Conservation (phyloP, 148 eudicot genomes). For the Vaccinium macrocarpon region DNA sequence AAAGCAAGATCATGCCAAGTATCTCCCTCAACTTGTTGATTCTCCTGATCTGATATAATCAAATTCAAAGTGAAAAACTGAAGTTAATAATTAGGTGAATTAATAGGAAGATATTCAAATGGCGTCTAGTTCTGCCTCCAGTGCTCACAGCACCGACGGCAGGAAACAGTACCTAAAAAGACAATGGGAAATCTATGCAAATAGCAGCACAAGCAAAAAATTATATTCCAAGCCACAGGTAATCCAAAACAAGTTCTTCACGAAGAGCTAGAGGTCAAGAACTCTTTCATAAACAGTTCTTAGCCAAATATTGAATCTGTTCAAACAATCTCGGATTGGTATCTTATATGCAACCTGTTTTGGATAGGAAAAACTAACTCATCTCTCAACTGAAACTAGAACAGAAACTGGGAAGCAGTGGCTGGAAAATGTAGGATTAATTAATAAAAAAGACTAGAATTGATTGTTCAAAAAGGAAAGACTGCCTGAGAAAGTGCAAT, state of each 20-base stretch:
- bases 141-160: background rate
- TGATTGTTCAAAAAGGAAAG: background rate
- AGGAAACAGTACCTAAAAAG: background rate
- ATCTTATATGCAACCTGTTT: background rate
- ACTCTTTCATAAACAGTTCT: background rate
- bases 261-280: background rate
- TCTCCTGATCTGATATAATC: constrained; percentile 48
- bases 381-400: background rate
- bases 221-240: background rate
- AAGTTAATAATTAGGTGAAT: background rate
- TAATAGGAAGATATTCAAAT: background rate
- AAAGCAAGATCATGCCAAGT: constrained; percentile 74
- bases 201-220: constrained; percentile 5
- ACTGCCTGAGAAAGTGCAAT: background rate
- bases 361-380: background rate
- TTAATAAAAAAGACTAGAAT: background rate
- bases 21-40: constrained; percentile 51
- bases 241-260: background rate
- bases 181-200: background rate
- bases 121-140: no score
- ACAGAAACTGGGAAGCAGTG: background rate
- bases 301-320: background rate
- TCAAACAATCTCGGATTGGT: background rate
- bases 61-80: background rate
- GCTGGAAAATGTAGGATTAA: background rate